Percentiles rank a stretch among this genome's conserved stretches.
Conservation (phyloP, 148 eudicot species). For the Linanthus parryae region DNA sequence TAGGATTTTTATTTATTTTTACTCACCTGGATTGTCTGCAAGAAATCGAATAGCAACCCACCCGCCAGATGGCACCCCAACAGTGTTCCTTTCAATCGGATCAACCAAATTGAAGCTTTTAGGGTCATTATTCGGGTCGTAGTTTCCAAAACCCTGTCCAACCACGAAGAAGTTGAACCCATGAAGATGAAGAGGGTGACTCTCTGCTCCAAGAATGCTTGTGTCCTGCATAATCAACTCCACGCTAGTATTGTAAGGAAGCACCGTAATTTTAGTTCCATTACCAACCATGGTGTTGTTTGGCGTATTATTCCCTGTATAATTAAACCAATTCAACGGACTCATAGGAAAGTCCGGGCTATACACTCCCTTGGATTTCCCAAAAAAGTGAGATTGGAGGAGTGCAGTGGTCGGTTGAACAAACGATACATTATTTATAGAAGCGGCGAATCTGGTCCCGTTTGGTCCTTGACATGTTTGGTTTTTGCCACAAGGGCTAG, state of each 20-base stretch:
- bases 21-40: slow-evolving; percentile 7
- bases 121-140: slow-evolving; percentile 1
- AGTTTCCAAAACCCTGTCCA: slow-evolving; percentile 10
- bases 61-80: slow-evolving; percentile 8
- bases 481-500: slow-evolving; percentile 32
- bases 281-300: slow-evolving; percentile 33
- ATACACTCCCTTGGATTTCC: slow-evolving; percentile 19
- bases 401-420: slow-evolving; percentile 35
- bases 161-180: slow-evolving; percentile 21
- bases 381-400: slow-evolving; percentile 31
- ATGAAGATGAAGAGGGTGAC: slow-evolving; percentile 24
- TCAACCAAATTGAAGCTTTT: slow-evolving; percentile 4
- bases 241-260: slow-evolving; percentile 34
- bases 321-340: slow-evolving; percentile 30
- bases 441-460: slow-evolving; percentile 33
- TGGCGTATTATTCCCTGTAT: slow-evolving; percentile 39
- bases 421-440: slow-evolving; percentile 40
- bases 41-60: slow-evolving; percentile 11
- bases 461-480: slow-evolving; percentile 43
- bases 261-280: slow-evolving; percentile 30
- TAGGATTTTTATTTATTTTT: too few relatives aligned
- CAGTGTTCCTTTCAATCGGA: slow-evolving; percentile 8
- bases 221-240: slow-evolving; percentile 39
- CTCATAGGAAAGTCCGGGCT: slow-evolving; percentile 22
- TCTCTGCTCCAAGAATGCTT: slow-evolving; percentile 30